Evolutionary conservation across 2,329 filamentous ascomycete genomes (phyloP).

Genomic region (Clarireedia monteithiana): DNA sequence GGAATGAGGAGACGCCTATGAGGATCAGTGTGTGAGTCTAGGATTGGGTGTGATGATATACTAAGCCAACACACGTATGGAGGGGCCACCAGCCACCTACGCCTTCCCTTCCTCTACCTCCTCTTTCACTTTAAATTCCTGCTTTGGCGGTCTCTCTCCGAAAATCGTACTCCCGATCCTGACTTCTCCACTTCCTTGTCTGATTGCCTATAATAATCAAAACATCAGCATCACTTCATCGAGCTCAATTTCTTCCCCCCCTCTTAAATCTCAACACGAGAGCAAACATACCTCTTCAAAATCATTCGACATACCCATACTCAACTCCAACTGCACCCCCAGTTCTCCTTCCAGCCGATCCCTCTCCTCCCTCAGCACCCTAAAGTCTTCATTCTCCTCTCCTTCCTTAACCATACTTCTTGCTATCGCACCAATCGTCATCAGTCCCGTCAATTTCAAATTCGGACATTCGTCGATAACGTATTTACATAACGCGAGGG

Average conservation of each 20-base stretch:
- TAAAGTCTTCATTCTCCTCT: constrained; percentile 88
- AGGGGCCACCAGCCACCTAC: not conserved
- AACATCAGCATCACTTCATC: constrained; percentile 59
- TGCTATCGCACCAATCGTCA: constrained; percentile 97
- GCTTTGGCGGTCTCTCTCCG: constrained; percentile 57
- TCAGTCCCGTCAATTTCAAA: constrained; percentile 71
- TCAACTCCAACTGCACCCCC: constrained; percentile 32
- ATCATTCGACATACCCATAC: constrained; percentile 34
- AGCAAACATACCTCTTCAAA: constrained; percentile 34
- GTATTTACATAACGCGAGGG: constrained; percentile 57
- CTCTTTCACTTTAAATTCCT: constrained; percentile 20
- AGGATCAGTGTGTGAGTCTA: too few species aligned
- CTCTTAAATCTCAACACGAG: not conserved
- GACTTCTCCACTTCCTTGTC: constrained; percentile 79
- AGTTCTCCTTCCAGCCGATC: constrained; percentile 61
- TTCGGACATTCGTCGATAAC: constrained; percentile 65
- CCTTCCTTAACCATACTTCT: constrained; percentile 61
- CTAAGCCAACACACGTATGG: not conserved
- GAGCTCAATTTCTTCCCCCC: not conserved
- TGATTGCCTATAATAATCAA: constrained; percentile 53
- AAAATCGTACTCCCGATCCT: constrained; percentile 93
- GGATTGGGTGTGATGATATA: not conserved
- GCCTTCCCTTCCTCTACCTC: constrained; percentile 15
- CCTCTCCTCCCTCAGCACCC: constrained; percentile 57
- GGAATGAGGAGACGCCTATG: too few species aligned